Conservation (phyloP, 331 rosid species). For the Erythrophleum ivorense region DNA sequence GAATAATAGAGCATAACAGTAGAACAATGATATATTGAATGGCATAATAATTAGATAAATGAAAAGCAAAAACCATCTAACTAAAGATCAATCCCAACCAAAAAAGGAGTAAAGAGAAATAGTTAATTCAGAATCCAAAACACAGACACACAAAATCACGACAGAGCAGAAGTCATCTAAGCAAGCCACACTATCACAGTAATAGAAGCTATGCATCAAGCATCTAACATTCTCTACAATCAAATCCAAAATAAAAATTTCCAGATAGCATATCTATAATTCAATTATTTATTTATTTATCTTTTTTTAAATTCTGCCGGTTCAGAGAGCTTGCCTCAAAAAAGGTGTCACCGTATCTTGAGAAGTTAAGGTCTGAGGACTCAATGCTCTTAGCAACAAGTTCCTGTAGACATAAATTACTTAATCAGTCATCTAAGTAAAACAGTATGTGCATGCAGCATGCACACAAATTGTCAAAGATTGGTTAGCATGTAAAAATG, state of each 20-base stretch:
- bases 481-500: neutral
- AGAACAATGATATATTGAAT: neutral
- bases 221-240: neutral
- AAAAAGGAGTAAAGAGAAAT: neutral
- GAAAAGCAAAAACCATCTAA: no score
- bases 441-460: neutral
- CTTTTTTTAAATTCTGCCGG: neutral
- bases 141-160: neutral
- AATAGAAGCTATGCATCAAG: neutral
- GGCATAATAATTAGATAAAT: neutral
- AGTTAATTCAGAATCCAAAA: neutral
- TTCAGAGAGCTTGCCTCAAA: slow-evolving; percentile 60
- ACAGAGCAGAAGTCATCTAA: neutral
- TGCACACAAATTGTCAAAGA: neutral
- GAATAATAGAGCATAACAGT: neutral
- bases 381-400: slow-evolving; percentile 73
- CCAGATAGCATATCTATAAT: neutral
- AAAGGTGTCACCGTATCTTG: slow-evolving; percentile 87
- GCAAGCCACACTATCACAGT: neutral
- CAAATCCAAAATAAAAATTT: neutral
- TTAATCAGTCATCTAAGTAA: slow-evolving; percentile 1
- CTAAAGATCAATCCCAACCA: neutral
- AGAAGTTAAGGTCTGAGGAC: slow-evolving; percentile 75
- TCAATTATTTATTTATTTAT: neutral
- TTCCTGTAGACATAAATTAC: slow-evolving; percentile 53